A percentile compares a stretch with the other conserved stretches of the same genome.
These are phyloP conservation scores for Cladophialophora immunda DNA, from an alignment of 2,329 filamentous ascomycete genomes.

Conservation along the genomic window DNA sequence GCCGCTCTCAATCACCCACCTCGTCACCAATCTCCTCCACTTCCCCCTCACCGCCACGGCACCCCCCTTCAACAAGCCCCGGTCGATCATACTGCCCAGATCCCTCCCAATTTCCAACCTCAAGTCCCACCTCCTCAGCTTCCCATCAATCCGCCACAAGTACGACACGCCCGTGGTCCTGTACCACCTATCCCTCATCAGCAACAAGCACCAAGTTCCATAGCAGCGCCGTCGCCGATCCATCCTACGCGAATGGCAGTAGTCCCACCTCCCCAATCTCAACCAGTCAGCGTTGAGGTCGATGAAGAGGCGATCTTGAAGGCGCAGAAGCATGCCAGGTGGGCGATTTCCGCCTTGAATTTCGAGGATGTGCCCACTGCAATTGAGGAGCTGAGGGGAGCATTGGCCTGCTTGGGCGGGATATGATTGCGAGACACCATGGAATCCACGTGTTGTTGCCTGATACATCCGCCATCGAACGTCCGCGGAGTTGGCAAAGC, in stretches of 20 bases:
- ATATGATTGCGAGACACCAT: constrained; percentile 48
- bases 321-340: constrained; percentile 95
- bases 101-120: constrained; percentile 42
- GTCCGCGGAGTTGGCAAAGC: background rate
- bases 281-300: constrained; percentile 43
- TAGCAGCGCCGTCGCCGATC: constrained; percentile 28
- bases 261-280: constrained; percentile 37
- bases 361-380: constrained; percentile 96
- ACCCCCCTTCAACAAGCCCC: constrained; percentile 27
- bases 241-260: constrained; percentile 20
- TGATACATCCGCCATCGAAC: background rate
- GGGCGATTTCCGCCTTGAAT: constrained; percentile 94
- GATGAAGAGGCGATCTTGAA: constrained; percentile 78
- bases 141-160: constrained; percentile 31
- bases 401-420: constrained; percentile 75
- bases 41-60: constrained; percentile 38
- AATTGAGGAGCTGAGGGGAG: constrained; percentile 80
- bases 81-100: constrained; percentile 29
- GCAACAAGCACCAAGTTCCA: constrained; percentile 11
- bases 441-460: background rate
- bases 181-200: constrained; percentile 30
- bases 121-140: constrained; percentile 30
- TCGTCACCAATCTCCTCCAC: constrained; percentile 28
- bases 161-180: constrained; percentile 31
- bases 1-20: constrained; percentile 25